Percentiles rank a stretch among this genome's conserved stretches.
These are phyloP conservation scores for Leccinum incarnatum DNA, from an alignment of 768 basidiomycete genomes.

Conservation along the genomic window DNA sequence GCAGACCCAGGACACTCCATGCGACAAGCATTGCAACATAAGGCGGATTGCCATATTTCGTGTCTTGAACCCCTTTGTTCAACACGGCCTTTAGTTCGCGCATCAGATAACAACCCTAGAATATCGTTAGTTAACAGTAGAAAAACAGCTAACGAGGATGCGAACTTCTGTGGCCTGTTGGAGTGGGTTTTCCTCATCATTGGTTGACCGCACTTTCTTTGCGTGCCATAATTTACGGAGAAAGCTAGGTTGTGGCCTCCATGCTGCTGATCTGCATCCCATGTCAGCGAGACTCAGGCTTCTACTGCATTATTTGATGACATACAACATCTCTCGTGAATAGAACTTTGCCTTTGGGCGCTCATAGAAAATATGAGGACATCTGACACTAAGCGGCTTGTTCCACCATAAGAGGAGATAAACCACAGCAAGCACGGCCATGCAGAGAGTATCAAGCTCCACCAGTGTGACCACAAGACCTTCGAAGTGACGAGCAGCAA, in stretches of 20 bases:
- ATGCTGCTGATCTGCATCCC: background rate
- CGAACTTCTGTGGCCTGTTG: background rate
- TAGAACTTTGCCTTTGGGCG: background rate
- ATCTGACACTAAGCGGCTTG: background rate
- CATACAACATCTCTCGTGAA: background rate
- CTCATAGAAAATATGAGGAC: background rate
- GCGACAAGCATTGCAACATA: background rate
- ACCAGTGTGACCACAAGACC: background rate
- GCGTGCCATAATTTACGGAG: background rate
- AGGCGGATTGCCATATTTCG: background rate
- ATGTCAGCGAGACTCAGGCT: background rate
- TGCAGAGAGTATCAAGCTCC: background rate
- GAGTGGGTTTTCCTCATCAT: background rate
- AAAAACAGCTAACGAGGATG: background rate
- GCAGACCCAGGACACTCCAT: background rate
- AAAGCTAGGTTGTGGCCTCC: background rate
- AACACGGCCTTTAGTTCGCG: background rate
- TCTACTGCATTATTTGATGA: background rate
- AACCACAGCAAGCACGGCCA: background rate
- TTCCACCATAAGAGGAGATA: background rate
- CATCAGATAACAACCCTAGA: background rate
- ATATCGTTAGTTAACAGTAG: background rate
- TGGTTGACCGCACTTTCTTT: background rate
- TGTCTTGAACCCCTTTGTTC: background rate
- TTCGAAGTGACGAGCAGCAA: background rate